Percentiles rank a stretch among this genome's conserved stretches.
These are phyloP conservation scores for Chrysanthemum makinoi DNA, from an alignment of 129 eudicot species.

Conservation along the genomic window DNA sequence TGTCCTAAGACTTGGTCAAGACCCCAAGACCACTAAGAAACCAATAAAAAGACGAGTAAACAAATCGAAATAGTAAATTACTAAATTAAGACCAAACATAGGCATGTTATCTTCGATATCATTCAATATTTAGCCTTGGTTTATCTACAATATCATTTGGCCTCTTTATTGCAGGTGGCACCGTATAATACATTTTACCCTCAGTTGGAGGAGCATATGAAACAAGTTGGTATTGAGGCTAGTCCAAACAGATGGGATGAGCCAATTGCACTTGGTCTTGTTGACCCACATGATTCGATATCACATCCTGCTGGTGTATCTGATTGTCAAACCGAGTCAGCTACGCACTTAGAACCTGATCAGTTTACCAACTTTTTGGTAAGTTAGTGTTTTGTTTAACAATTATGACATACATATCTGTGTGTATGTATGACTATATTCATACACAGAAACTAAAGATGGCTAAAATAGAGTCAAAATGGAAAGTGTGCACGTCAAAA, in stretches of 20 bases:
- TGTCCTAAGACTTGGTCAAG: too few relatives aligned
- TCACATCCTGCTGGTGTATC: constrained; percentile 47
- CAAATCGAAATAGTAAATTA: too few relatives aligned
- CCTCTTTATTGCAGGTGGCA: constrained; percentile 60
- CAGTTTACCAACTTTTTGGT: constrained; percentile 88
- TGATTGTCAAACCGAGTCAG: constrained; percentile 49
- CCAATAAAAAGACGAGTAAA: too few relatives aligned
- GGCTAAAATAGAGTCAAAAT: too few relatives aligned
- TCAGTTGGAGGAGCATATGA: constrained; percentile 78
- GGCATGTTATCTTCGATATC: too few relatives aligned
- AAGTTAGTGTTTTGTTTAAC: constrained; percentile 4
- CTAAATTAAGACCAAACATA: too few relatives aligned
- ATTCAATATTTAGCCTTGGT: too few relatives aligned
- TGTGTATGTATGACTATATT: neutral
- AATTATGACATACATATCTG: neutral
- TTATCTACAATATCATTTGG: too few relatives aligned
- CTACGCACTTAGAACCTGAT: constrained; percentile 78
- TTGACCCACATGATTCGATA: constrained; percentile 38
- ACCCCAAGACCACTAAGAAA: too few relatives aligned
- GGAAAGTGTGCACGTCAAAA: too few relatives aligned
- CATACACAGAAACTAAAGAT: neutral
- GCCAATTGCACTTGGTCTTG: constrained; percentile 39
- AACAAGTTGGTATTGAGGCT: constrained; percentile 79
- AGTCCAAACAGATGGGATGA: constrained; percentile 72
- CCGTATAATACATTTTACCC: constrained; percentile 95